Evolutionary conservation across 2,329 filamentous ascomycete species (phyloP), one percentile per base, ranked within the genome.

Genomic region (Diaporthe sp.): DNA sequence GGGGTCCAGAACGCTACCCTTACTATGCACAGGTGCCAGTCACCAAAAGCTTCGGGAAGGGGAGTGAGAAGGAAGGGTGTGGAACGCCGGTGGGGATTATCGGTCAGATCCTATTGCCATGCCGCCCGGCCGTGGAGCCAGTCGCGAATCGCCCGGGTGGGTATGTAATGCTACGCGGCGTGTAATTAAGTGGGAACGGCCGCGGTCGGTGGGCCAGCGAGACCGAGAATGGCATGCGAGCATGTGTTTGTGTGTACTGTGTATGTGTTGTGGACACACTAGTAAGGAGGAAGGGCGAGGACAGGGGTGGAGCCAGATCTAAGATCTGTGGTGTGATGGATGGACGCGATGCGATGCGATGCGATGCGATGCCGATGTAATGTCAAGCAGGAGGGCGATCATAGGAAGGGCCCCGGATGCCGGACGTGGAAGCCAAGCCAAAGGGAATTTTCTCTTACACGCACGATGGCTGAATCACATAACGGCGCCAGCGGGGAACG

Each of bases 291-390:
- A 19, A 56, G 30, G 53, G 12, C 13, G 30, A 13, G 58, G 58
- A 37, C 63, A n/a, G 15, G 63, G 63, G 44, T 37, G 27, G 44
- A 22, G 32, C 32, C 5, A 51, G 63, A 66, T 66, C 63, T 66
- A 66, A 66, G 63, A 66, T 66, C 63, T 51, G 44, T 66, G 63
- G 63, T 66, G 63, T 51, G 44, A 66, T 47, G 44, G 42, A n/a
- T n/a, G n/a, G n/a, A n/a, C n/a, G n/a, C n/a, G n/a, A n/a, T n/a
- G n/a, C n/a, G 44, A 8, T 17, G 42, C 3, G 44, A 47, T 66
- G 44, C 63, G 44, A 66, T 66, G 61, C 63, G 63, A 66, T 66
- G 61, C 30, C 27, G 27, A 65, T 50, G 37, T 44, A 63, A 65
- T 65, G 59, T 65, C 59, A 37, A 51, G 63, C 63, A 50, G 19